Percentiles rank a stretch among this genome's conserved stretches.
Evolutionary conservation across 164 flowering plant genomes (phyloP).

Genomic region (grape (Vitis vinifera)): ASM3070453v1 NC_081822.1:30396001-30396500

Average conservation of each 20-base stretch:
- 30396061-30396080: too few relatives aligned
- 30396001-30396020: conserved; percentile 5
- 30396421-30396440: background rate
- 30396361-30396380: conserved; percentile 10
- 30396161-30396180: conserved; percentile 2
- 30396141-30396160: background rate
- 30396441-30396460: background rate
- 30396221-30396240: conserved; percentile 20
- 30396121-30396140: background rate
- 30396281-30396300: conserved; percentile 14
- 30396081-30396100: too few relatives aligned
- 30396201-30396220: conserved; percentile 25
- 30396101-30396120: conserved; percentile 1
- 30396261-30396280: conserved; percentile 26
- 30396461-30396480: background rate
- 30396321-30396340: conserved; percentile 3
- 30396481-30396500: too few relatives aligned
- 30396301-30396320: conserved; percentile 16
- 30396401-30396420: background rate
- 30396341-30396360: background rate
- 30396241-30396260: conserved; percentile 18
- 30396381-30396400: conserved; percentile 10
- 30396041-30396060: too few relatives aligned
- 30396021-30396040: conserved; percentile 11
- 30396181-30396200: conserved; percentile 22